Evolutionary conservation across 1,139 yeast genomes (phyloP).

Genomic region (Suhomyces chickasaworum): DNA sequence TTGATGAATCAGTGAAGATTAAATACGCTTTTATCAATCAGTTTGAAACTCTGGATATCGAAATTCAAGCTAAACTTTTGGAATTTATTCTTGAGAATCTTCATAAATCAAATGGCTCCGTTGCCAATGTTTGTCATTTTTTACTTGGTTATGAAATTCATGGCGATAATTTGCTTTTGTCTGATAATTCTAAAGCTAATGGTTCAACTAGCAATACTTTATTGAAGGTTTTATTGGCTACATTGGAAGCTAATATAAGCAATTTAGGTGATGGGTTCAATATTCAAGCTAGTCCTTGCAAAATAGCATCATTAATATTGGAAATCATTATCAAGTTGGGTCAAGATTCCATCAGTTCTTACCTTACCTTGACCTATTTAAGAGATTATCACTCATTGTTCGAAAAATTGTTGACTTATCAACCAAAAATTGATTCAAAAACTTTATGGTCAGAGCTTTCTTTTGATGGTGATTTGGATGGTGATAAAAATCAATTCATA

Average conservation of each 20-base stretch:
- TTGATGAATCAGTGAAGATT: slow-evolving; percentile 71
- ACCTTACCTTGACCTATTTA: slow-evolving; percentile 53
- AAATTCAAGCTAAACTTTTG: slow-evolving; percentile 59
- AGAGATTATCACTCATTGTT: slow-evolving; percentile 51
- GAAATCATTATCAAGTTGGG: slow-evolving; percentile 63
- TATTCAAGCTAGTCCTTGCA: slow-evolving; percentile 57
- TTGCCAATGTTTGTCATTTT: slow-evolving; percentile 68
- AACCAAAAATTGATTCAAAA: slow-evolving; percentile 52
- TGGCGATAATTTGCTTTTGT: slow-evolving; percentile 32
- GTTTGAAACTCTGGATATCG: slow-evolving; percentile 47
- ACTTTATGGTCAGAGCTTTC: slow-evolving; percentile 54
- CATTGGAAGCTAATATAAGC: slow-evolving; percentile 51
- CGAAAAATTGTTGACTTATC: slow-evolving; percentile 52
- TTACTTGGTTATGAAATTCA: slow-evolving; percentile 64
- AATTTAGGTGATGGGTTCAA: slow-evolving; percentile 41
- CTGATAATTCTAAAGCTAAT: slow-evolving; percentile 12
- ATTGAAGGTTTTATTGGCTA: slow-evolving; percentile 52
- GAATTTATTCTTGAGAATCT: slow-evolving; percentile 59
- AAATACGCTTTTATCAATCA: slow-evolving; percentile 74
- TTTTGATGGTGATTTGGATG: slow-evolving; percentile 45
- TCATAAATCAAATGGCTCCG: slow-evolving; percentile 35
- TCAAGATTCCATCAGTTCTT: slow-evolving; percentile 56
- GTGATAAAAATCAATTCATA: slow-evolving; percentile 35
- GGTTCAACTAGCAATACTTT: slow-evolving; percentile 42
- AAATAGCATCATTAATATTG: slow-evolving; percentile 57